phyloP scores from a whole-genome alignment of 345 rosid genomes.

The Firmiana major region DNA sequence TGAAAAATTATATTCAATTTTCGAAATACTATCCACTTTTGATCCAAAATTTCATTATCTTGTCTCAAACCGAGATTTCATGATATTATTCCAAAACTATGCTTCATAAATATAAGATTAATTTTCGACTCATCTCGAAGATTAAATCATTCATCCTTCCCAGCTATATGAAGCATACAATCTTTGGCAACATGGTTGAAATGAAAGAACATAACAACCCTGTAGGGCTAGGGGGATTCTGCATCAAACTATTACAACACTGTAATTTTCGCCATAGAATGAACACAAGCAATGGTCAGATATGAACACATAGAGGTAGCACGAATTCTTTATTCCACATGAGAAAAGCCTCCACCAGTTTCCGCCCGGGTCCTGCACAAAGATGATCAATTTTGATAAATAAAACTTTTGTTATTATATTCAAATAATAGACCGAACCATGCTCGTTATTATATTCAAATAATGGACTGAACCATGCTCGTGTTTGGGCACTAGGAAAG shows the following conservation, averaged over 20 bases:
- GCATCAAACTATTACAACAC: background rate
- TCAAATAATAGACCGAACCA: background rate
- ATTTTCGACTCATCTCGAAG: background rate
- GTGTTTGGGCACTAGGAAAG: background rate
- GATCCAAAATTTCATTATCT: no score
- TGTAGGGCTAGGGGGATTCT: background rate
- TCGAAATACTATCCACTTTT: no score
- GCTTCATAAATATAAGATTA: no score
- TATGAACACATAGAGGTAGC: background rate
- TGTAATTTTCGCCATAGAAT: background rate
- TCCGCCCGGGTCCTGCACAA: slow-evolving; percentile 66
- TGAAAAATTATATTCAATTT: no score
- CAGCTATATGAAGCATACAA: background rate
- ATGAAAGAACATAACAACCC: background rate
- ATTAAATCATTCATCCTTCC: background rate
- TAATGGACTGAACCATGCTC: background rate
- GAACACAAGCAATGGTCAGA: background rate
- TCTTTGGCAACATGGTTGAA: background rate
- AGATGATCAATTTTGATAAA: background rate
- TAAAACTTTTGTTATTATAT: background rate
- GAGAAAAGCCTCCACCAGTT: slow-evolving; percentile 56
- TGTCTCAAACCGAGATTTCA: no score
- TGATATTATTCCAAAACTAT: no score
- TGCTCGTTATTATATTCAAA: background rate
- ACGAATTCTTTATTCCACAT: slow-evolving; percentile 36